phyloP scores from a whole-genome alignment of 768 basidiomycete species.

The Rhizopogon vesiculosus region DNA sequence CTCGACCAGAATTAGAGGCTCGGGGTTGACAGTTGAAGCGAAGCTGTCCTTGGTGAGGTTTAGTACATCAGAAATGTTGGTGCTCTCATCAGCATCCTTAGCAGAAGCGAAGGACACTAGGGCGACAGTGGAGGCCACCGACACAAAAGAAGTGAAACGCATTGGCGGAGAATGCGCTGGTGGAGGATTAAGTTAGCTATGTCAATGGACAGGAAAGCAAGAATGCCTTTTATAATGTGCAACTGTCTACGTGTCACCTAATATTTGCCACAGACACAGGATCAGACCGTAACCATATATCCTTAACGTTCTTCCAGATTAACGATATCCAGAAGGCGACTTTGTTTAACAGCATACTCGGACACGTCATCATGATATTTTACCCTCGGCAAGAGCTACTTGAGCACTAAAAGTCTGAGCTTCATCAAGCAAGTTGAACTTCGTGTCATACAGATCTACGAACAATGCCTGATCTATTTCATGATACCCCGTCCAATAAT shows the following conservation, averaged over 20 bases:
- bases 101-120: slow-evolving; percentile 52
- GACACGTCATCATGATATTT: too few relatives aligned
- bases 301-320: too few relatives aligned
- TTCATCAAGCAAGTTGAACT: too few relatives aligned
- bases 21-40: slow-evolving; percentile 55
- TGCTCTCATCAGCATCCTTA: slow-evolving; percentile 35
- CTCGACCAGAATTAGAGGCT: slow-evolving; percentile 83
- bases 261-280: not conserved
- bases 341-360: too few relatives aligned
- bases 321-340: too few relatives aligned
- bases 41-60: slow-evolving; percentile 70
- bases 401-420: too few relatives aligned
- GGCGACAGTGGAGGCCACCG: slow-evolving; percentile 48
- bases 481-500: not conserved
- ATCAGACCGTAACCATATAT: too few relatives aligned
- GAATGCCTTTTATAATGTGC: slow-evolving; percentile 16
- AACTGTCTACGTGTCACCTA: slow-evolving; percentile 26
- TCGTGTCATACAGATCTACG: not conserved
- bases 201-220: slow-evolving; percentile 12
- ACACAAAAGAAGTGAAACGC: slow-evolving; percentile 54
- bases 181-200: slow-evolving; percentile 5
- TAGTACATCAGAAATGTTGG: slow-evolving; percentile 69
- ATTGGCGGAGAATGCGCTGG: slow-evolving; percentile 34
- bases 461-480: not conserved
- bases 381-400: too few relatives aligned